These are phyloP conservation scores for Paramyrothecium sp. DNA, from an alignment of 2,329 filamentous ascomycete species.

Conservation along the genomic window DNA sequence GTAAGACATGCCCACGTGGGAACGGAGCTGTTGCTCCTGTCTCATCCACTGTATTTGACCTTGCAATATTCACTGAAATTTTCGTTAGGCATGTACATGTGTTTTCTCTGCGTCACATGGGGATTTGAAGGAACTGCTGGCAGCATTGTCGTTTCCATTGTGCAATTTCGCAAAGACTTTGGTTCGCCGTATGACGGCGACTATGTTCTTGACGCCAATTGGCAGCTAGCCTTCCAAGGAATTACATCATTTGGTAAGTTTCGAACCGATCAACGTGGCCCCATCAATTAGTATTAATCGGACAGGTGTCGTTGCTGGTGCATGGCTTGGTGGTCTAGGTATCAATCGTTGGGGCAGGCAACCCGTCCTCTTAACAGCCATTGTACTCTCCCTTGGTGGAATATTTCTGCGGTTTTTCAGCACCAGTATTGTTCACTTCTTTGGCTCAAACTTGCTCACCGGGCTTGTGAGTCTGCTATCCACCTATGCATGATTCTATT, in stretches of 20 bases:
- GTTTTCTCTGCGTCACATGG: constrained; percentile 8
- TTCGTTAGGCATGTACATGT: constrained; percentile 6
- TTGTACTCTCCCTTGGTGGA: constrained; percentile 2
- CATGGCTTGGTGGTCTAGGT: neutral
- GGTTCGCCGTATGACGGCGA: constrained; percentile 1
- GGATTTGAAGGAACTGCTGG: constrained; percentile 5
- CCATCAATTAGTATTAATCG: too few relatives aligned
- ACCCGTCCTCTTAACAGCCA: neutral
- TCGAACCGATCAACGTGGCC: too few relatives aligned
- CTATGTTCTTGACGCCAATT: constrained; percentile 6
- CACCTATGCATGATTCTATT: too few relatives aligned
- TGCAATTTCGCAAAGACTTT: constrained; percentile 6
- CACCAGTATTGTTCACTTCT: constrained; percentile 1
- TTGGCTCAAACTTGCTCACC: constrained; percentile 4
- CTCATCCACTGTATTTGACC: neutral
- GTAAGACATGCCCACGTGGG: neutral
- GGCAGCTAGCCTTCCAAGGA: constrained; percentile 4
- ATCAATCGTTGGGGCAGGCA: constrained; percentile 3
- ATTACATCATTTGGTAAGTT: neutral
- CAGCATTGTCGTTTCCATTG: constrained; percentile 6
- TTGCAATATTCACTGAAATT: neutral
- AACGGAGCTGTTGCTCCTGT: neutral
- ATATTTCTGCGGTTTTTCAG: constrained; percentile 5
- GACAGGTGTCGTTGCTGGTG: constrained; percentile 2
- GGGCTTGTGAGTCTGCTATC: neutral